phyloP scores from a whole-genome alignment of 192 early-diverging fungal genomes.

The Coemansia asiatica region DNA sequence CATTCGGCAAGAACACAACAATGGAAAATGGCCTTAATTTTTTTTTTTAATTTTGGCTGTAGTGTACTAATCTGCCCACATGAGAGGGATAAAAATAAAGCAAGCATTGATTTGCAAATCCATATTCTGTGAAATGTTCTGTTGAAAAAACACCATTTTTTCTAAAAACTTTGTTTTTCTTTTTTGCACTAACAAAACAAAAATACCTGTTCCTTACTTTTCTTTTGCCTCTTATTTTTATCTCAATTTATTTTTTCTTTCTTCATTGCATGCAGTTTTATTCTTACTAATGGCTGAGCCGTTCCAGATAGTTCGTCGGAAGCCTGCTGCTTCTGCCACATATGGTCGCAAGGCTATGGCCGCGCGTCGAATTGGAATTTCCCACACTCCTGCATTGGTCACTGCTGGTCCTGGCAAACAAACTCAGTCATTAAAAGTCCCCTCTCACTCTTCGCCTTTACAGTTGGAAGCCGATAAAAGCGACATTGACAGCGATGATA shows the following conservation, averaged over 20 bases:
- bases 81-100: too few species aligned
- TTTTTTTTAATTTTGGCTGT: too few species aligned
- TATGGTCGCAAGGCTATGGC: conserved; percentile 50
- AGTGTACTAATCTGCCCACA: too few species aligned
- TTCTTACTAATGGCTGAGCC: conserved; percentile 41
- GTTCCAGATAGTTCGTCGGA: conserved; percentile 47
- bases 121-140: too few species aligned
- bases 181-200: neutral
- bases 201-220: neutral
- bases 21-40: too few species aligned
- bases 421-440: neutral
- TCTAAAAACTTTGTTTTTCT: conserved; percentile 1
- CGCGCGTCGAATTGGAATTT: conserved; percentile 35
- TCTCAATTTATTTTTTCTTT: conserved; percentile 3
- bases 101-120: too few species aligned
- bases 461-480: neutral
- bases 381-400: conserved; percentile 7
- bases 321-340: conserved; percentile 33
- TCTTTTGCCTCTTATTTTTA: conserved; percentile 9
- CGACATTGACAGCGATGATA: neutral
- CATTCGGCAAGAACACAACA: too few species aligned
- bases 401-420: neutral
- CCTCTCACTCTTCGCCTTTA: neutral
- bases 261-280: conserved; percentile 4
- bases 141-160: too few species aligned